Conservation (phyloP, 225 moss, liverwort and hornwort genomes). For the Thuidium tamariscinum region DNA sequence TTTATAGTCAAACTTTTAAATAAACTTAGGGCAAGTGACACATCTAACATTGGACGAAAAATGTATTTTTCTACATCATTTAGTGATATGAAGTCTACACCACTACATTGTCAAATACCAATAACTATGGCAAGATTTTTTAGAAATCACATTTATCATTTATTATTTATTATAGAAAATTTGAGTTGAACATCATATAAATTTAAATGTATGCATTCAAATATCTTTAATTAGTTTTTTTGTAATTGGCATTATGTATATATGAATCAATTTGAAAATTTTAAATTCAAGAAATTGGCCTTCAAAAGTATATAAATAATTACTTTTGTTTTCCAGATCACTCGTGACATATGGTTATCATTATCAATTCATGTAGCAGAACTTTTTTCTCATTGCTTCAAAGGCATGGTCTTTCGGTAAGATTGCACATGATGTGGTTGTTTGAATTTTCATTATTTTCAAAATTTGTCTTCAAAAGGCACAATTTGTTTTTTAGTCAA, state of each 20-base stretch:
- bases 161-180: too few relatives aligned
- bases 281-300: not conserved
- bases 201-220: not conserved
- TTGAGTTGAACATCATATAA: too few relatives aligned
- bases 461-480: not conserved
- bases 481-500: not conserved
- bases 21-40: slow-evolving; percentile 46
- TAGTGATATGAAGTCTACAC: slow-evolving; percentile 72
- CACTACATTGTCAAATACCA: slow-evolving; percentile 88
- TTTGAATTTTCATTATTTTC: not conserved
- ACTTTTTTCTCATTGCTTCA: slow-evolving; percentile 60
- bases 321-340: slow-evolving; percentile 1
- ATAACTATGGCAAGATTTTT: slow-evolving; percentile 31
- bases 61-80: slow-evolving; percentile 98
- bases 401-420: slow-evolving; percentile 48
- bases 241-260: too few relatives aligned
- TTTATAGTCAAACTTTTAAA: too few relatives aligned
- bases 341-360: slow-evolving; percentile 55
- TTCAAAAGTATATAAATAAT: too few relatives aligned
- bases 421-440: not conserved
- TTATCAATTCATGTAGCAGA: slow-evolving; percentile 62
- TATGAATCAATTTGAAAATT: not conserved
- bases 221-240: not conserved
- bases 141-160: not conserved
- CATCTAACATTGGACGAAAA: slow-evolving; percentile 58